Conservation (phyloP, 306 rosid genomes). For the Malus sieversii region DNA sequence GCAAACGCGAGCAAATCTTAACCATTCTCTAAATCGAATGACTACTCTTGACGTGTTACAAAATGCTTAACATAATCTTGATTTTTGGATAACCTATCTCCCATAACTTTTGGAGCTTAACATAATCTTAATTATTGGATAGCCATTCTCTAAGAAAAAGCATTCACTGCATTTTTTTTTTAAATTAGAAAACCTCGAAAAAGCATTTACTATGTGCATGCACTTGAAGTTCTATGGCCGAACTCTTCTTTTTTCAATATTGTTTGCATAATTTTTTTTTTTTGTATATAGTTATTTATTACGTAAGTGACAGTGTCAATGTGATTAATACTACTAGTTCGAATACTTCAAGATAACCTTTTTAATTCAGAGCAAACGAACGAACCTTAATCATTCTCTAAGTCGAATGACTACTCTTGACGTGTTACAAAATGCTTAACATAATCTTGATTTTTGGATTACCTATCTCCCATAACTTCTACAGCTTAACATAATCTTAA, state of each 20-base stretch:
- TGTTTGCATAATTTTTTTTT: no score
- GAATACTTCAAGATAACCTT: no score
- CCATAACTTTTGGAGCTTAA: neutral
- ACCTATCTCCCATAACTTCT: neutral
- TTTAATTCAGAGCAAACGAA: neutral
- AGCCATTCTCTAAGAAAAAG: neutral
- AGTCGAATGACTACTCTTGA: neutral
- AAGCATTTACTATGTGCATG: no score
- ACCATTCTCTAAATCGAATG: no score
- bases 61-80: neutral
- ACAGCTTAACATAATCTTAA: neutral
- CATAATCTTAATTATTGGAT: neutral
- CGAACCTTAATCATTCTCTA: no score
- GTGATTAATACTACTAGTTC: no score
- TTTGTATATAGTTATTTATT: no score
- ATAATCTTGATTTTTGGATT: neutral
- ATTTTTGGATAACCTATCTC: neutral
- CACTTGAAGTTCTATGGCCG: no score
- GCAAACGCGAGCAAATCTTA: neutral
- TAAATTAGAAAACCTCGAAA: no score
- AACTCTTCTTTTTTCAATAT: no score
- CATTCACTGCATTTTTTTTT: no score
- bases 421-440: neutral
- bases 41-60: neutral
- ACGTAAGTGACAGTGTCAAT: no score